Evolutionary conservation across 2,329 filamentous ascomycete genomes (phyloP).

Genomic region (Didymella segeticola): DNA sequence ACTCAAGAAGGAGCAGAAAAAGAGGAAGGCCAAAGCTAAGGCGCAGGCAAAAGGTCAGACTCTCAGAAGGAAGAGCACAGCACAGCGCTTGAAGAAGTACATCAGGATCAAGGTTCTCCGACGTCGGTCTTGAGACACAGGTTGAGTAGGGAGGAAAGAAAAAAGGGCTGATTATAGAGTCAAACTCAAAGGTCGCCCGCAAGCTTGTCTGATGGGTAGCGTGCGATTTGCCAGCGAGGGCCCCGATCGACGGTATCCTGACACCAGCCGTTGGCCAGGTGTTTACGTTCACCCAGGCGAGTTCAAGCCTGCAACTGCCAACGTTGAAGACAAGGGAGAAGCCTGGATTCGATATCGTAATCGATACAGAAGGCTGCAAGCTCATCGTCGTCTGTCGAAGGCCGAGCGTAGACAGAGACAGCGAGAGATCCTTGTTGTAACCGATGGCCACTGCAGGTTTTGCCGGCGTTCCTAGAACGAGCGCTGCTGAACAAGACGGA

Average conservation of each 20-base stretch:
- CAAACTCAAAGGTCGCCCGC: conserved; percentile 1
- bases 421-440: background rate
- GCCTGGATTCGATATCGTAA: conserved; percentile 31
- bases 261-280: conserved; percentile 31
- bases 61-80: background rate
- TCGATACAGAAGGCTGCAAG: conserved; percentile 20
- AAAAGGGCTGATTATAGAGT: background rate
- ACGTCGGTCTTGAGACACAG: conserved; percentile 1
- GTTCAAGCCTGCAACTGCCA: conserved; percentile 24
- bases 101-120: conserved; percentile 9
- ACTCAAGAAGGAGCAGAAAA: conserved; percentile 5
- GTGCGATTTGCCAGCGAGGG: conserved; percentile 12
- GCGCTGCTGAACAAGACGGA: conserved; percentile 9
- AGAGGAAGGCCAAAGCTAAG: background rate
- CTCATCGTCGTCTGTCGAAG: conserved; percentile 4
- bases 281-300: conserved; percentile 34
- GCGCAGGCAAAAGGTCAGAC: background rate
- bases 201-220: conserved; percentile 15
- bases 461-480: conserved; percentile 4
- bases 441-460: conserved; percentile 17
- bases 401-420: conserved; percentile 4
- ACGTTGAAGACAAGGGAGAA: conserved; percentile 18
- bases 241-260: conserved; percentile 8
- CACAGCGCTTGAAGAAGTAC: conserved; percentile 2
- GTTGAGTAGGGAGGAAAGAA: background rate